These are phyloP conservation scores for Phytophthora ramorum DNA, from an alignment of 352 stramenopile species.

Conservation along the genomic window DNA sequence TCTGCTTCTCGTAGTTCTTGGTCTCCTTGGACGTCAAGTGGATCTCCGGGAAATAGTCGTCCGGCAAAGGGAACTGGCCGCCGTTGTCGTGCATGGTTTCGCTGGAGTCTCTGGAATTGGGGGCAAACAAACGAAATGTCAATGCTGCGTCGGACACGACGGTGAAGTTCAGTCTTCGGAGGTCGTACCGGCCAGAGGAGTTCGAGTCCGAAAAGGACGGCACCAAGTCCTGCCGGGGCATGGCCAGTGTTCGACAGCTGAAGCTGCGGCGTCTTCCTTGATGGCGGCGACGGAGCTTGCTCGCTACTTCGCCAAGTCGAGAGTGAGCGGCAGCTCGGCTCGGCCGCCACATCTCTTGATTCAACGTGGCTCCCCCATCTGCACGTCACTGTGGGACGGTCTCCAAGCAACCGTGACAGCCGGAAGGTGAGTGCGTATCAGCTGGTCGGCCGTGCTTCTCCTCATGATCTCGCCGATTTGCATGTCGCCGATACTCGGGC, in stretches of 20 bases:
- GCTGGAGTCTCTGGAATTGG: constrained; percentile 9
- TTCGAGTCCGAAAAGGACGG: constrained; percentile 26
- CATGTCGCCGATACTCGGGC: not conserved
- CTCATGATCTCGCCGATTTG: constrained; percentile 26
- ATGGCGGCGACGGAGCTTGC: constrained; percentile 1
- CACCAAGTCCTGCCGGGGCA: constrained; percentile 14
- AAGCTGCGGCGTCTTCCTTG: constrained; percentile 7
- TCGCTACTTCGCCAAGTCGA: constrained; percentile 29
- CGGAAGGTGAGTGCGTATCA: constrained; percentile 10
- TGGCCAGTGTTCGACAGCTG: constrained; percentile 6
- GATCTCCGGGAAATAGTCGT: constrained; percentile 50
- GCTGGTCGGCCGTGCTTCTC: constrained; percentile 30
- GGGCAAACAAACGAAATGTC: constrained; percentile 3
- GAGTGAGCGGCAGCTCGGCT: constrained; percentile 17
- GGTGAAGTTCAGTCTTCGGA: not conserved
- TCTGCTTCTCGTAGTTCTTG: constrained; percentile 40
- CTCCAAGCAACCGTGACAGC: constrained; percentile 12
- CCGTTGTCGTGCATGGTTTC: constrained; percentile 33
- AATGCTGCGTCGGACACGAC: not conserved
- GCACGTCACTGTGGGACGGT: constrained; percentile 22
- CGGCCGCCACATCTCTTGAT: constrained; percentile 28
- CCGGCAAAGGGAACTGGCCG: constrained; percentile 48
- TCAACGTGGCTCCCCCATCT: constrained; percentile 16
- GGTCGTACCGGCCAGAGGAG: constrained; percentile 30
- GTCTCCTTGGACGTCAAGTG: constrained; percentile 36